Evolutionary conservation across 2,329 filamentous ascomycete genomes (phyloP).

Genomic region (Hypoxylon sp.): DNA sequence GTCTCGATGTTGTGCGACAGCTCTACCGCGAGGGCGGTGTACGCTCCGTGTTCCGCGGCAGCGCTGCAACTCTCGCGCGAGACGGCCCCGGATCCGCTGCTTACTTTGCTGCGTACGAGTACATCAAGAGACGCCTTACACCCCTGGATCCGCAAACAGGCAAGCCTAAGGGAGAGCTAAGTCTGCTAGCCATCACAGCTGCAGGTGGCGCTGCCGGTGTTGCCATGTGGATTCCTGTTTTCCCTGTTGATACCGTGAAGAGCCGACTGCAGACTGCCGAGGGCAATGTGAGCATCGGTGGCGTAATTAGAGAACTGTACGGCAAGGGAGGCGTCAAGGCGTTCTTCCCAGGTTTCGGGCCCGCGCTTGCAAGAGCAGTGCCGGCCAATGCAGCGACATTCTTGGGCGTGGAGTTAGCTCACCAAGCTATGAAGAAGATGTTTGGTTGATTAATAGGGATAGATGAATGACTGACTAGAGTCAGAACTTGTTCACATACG

Average conservation of each 20-base stretch:
- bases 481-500: neutral
- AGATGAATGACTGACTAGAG: neutral
- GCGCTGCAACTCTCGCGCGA: conserved; percentile 89
- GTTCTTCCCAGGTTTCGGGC: conserved; percentile 97
- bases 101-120: conserved; percentile 98
- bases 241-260: conserved; percentile 98
- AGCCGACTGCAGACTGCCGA: conserved; percentile 92
- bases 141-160: conserved; percentile 83
- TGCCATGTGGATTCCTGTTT: conserved; percentile 99
- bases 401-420: conserved; percentile 85
- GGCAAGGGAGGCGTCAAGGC: conserved; percentile 85
- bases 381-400: conserved; percentile 98
- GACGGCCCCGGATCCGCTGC: conserved; percentile 94
- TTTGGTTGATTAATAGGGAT: conserved; percentile 65
- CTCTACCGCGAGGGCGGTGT: conserved; percentile 93
- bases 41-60: conserved; percentile 92
- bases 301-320: conserved; percentile 87
- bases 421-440: conserved; percentile 84
- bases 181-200: conserved; percentile 83
- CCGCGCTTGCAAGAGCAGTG: conserved; percentile 91
- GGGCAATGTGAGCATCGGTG: conserved; percentile 83
- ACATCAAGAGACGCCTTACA: conserved; percentile 89
- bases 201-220: conserved; percentile 93
- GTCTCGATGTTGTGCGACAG: conserved; percentile 90
- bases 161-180: conserved; percentile 81